These are phyloP conservation scores for Limtongia smithiae DNA, from an alignment of 805 yeast species.

Conservation along the genomic window DNA sequence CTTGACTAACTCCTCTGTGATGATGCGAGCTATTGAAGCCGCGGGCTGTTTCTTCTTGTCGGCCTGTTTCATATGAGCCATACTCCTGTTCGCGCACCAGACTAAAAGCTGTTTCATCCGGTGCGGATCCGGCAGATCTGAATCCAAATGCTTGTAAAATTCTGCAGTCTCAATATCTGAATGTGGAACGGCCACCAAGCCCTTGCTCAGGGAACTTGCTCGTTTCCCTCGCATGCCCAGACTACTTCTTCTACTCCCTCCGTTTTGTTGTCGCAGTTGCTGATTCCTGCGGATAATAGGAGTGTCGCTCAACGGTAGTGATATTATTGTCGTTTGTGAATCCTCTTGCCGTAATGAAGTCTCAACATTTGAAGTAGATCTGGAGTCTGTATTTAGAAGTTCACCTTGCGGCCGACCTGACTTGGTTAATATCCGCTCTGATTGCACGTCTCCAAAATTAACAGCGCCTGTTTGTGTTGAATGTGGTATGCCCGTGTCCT, in stretches of 20 bases:
- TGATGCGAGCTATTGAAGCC: constrained; percentile 47
- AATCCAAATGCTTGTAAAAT: constrained; percentile 60
- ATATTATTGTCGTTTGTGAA: constrained; percentile 22
- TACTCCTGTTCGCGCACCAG: constrained; percentile 61
- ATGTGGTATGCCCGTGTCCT: too few species aligned
- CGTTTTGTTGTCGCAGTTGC: constrained; percentile 34
- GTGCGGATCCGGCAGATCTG: constrained; percentile 65
- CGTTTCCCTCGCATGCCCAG: constrained; percentile 58
- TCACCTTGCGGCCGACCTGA: too few species aligned
- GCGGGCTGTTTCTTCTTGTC: constrained; percentile 11
- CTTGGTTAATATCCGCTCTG: too few species aligned
- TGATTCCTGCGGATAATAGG: constrained; percentile 42
- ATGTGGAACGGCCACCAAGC: constrained; percentile 65
- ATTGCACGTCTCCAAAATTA: too few species aligned
- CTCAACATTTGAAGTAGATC: too few species aligned
- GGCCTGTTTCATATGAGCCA: constrained; percentile 34
- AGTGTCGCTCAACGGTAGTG: constrained; percentile 40
- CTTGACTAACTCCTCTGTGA: constrained; percentile 58
- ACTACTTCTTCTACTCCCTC: constrained; percentile 32
- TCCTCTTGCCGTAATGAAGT: too few species aligned
- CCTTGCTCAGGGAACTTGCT: constrained; percentile 71
- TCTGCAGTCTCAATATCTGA: constrained; percentile 51
- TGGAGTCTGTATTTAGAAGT: too few species aligned
- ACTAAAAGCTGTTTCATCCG: constrained; percentile 63
- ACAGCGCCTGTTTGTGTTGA: constrained; percentile 5